Conservation (phyloP, 2,329 filamentous ascomycete species). For the Nothomitra cinnamomea region DNA sequence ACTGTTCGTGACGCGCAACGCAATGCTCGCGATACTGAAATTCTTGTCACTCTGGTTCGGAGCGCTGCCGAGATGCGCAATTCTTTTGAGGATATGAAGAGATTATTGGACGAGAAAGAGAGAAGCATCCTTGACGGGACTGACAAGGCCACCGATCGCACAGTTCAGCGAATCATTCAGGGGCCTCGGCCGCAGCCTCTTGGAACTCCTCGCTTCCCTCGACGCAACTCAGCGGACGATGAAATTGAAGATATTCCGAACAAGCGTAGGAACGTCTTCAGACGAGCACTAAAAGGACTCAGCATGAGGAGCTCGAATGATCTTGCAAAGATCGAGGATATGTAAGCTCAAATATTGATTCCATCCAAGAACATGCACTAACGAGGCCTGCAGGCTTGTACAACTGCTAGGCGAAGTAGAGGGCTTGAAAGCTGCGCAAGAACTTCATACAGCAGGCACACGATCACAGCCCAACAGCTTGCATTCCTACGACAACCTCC, state of each 20-base stretch:
- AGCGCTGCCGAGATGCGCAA: slow-evolving; percentile 94
- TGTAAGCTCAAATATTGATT: slow-evolving; percentile 28
- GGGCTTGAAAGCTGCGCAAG: slow-evolving; percentile 46
- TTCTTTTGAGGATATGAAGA: slow-evolving; percentile 90
- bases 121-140: slow-evolving; percentile 73
- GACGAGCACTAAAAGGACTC: slow-evolving; percentile 78
- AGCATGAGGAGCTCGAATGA: slow-evolving; percentile 79
- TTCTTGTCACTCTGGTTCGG: slow-evolving; percentile 81
- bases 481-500: slow-evolving; percentile 53
- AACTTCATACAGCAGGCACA: slow-evolving; percentile 19
- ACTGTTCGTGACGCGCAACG: slow-evolving; percentile 94
- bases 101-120: slow-evolving; percentile 77
- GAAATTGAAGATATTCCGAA: slow-evolving; percentile 37
- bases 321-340: slow-evolving; percentile 72
- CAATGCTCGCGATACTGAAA: slow-evolving; percentile 91
- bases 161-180: slow-evolving; percentile 63
- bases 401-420: slow-evolving; percentile 88
- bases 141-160: slow-evolving; percentile 76
- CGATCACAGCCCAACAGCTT: slow-evolving; percentile 29
- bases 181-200: slow-evolving; percentile 73
- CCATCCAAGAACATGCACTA: neutral
- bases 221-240: slow-evolving; percentile 31
- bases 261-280: slow-evolving; percentile 90
- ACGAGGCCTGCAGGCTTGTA: slow-evolving; percentile 42
- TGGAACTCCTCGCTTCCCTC: slow-evolving; percentile 40